phyloP scores from a whole-genome alignment of 169 alveolate species.

The Theileria equi region DNA sequence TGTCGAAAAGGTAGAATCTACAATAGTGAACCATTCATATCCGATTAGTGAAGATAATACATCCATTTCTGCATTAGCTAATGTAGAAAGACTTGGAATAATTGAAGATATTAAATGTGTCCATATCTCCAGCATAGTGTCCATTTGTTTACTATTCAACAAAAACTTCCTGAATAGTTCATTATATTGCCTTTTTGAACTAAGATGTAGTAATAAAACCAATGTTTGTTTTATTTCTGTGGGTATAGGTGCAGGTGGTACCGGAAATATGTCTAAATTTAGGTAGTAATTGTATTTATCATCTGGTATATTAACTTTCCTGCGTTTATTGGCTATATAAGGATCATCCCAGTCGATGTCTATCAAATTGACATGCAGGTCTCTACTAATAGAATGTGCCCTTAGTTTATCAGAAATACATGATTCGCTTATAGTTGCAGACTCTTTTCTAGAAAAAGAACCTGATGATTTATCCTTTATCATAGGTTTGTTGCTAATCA shows the following conservation, averaged over 20 bases:
- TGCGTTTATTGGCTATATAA: background rate
- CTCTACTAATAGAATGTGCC: too few species aligned
- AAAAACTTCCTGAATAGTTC: slow-evolving; percentile 10
- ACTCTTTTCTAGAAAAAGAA: too few species aligned
- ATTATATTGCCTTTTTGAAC: background rate
- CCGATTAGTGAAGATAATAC: slow-evolving; percentile 43
- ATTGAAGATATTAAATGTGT: slow-evolving; percentile 26
- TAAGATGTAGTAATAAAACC: slow-evolving; percentile 7
- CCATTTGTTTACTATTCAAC: background rate
- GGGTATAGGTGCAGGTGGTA: slow-evolving; percentile 52
- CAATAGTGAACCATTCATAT: slow-evolving; percentile 34
- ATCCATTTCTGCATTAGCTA: slow-evolving; percentile 38
- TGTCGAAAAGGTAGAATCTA: slow-evolving; percentile 5
- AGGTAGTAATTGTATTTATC: slow-evolving; percentile 17
- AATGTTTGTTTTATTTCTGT: slow-evolving; percentile 23
- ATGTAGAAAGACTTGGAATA: slow-evolving; percentile 23
- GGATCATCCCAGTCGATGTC: background rate
- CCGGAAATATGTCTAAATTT: slow-evolving; percentile 11
- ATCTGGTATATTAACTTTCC: slow-evolving; percentile 24
- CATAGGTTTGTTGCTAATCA: too few species aligned
- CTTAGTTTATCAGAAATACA: too few species aligned
- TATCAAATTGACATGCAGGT: background rate
- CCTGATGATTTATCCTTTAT: too few species aligned
- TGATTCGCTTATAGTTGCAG: too few species aligned
- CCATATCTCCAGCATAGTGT: slow-evolving; percentile 35